Evolutionary conservation across 805 yeast species (phyloP).

Genomic region (Metschnikowia colocasiae): DNA sequence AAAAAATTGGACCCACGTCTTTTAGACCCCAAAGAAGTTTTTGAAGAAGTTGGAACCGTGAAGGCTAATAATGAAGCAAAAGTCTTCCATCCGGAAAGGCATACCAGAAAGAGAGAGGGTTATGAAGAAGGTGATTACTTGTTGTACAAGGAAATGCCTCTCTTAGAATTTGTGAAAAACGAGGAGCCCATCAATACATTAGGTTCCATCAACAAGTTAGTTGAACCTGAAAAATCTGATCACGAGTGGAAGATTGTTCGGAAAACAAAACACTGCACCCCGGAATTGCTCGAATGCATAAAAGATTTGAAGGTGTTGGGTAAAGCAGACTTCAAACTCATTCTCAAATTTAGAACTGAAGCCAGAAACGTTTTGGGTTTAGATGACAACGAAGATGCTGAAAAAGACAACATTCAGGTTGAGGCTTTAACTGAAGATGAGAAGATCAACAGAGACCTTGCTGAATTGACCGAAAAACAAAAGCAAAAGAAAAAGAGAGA

Average conservation of each 20-base stretch:
- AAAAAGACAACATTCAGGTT: constrained; percentile 51
- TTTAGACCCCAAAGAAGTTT: constrained; percentile 87
- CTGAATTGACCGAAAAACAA: constrained; percentile 67
- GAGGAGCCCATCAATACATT: constrained; percentile 81
- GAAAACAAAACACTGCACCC: constrained; percentile 72
- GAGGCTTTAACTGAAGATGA: constrained; percentile 83
- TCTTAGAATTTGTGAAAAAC: constrained; percentile 75
- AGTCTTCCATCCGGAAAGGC: constrained; percentile 90
- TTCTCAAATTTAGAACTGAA: constrained; percentile 83
- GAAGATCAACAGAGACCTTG: constrained; percentile 80
- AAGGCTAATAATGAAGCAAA: constrained; percentile 81
- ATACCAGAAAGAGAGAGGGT: constrained; percentile 89
- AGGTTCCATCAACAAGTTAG: constrained; percentile 67
- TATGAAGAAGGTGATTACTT: constrained; percentile 90
- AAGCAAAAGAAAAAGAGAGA: constrained; percentile 70
- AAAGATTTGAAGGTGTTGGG: constrained; percentile 93
- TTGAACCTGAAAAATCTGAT: constrained; percentile 51
- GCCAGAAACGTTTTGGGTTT: constrained; percentile 77
- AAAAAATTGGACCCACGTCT: constrained; percentile 90
- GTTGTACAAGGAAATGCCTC: constrained; percentile 63
- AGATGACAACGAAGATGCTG: constrained; percentile 52
- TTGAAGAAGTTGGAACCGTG: constrained; percentile 76
- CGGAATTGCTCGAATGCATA: constrained; percentile 76
- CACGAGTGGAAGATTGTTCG: constrained; percentile 70
- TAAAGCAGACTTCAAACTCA: constrained; percentile 82